These are phyloP conservation scores for Aspergillus olivimuriae DNA, from an alignment of 495 filamentous ascomycete genomes.

Conservation along the genomic window DNA sequence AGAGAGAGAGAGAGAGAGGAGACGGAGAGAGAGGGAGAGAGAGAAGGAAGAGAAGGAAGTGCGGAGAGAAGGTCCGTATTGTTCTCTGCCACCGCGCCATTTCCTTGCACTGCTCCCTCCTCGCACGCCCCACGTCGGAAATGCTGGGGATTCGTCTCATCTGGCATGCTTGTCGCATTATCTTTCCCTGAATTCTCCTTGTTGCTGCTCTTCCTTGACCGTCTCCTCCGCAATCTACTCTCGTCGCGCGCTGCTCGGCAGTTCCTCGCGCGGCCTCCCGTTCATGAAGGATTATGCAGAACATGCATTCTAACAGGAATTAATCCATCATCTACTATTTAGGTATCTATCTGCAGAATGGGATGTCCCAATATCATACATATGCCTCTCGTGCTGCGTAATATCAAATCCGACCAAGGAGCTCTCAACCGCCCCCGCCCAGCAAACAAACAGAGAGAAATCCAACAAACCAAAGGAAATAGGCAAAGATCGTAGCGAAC, in stretches of 20 bases:
- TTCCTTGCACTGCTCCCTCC: not conserved
- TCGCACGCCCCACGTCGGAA: not conserved
- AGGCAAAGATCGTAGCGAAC: too few relatives aligned
- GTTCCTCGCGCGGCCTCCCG: too few relatives aligned
- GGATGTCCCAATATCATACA: not conserved
- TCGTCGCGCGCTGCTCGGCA: too few relatives aligned
- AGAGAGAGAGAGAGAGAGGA: slow-evolving; percentile 2
- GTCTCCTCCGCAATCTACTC: too few relatives aligned
- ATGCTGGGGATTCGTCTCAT: too few relatives aligned
- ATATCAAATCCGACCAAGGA: not conserved
- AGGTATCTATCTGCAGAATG: not conserved
- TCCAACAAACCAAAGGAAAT: not conserved
- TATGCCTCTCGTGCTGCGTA: not conserved
- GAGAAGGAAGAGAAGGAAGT: not conserved
- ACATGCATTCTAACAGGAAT: too few relatives aligned
- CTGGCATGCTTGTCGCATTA: too few relatives aligned
- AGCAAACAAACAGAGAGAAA: not conserved
- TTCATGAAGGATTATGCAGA: too few relatives aligned
- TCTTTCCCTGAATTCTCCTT: too few relatives aligned
- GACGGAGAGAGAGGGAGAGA: slow-evolving; percentile 4
- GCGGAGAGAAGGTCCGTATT: slow-evolving; percentile 5
- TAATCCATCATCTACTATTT: not conserved
- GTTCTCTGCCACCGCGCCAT: not conserved
- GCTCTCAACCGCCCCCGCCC: not conserved
- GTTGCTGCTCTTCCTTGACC: too few relatives aligned